A percentile compares a stretch with the other conserved stretches of the same genome.
Evolutionary conservation across 2,329 filamentous ascomycete species (phyloP).

Genomic region (Chaetomium sp.): DNA sequence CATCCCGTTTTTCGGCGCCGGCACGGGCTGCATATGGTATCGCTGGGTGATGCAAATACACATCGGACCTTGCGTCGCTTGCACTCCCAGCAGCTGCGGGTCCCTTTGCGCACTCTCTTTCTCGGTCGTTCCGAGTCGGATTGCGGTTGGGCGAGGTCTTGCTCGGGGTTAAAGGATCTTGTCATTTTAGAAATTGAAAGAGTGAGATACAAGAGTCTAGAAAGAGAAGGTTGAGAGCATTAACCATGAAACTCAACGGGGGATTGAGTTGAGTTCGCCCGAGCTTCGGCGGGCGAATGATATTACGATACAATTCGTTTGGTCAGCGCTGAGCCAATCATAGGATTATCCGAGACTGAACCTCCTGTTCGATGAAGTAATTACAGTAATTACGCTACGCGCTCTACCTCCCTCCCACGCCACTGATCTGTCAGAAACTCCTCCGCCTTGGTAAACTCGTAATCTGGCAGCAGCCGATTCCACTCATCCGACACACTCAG

Average conservation of each 20-base stretch:
- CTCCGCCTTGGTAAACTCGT: conserved; percentile 27
- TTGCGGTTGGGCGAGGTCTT: not conserved
- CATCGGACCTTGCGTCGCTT: conserved; percentile 49
- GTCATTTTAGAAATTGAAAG: not conserved
- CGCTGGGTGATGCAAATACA: conserved; percentile 34
- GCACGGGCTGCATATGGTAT: conserved; percentile 41
- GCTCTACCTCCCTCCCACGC: conserved; percentile 13
- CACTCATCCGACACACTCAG: conserved; percentile 30
- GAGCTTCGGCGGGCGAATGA: not conserved
- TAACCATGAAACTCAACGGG: too few relatives aligned
- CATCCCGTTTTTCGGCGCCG: conserved; percentile 37
- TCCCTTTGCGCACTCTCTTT: conserved; percentile 46
- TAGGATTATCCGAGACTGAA: too few relatives aligned
- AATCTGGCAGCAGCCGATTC: conserved; percentile 32
- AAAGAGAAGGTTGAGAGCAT: too few relatives aligned
- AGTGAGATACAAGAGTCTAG: not conserved
- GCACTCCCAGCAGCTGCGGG: conserved; percentile 53
- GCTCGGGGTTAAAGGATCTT: too few relatives aligned
- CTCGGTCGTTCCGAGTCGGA: not conserved
- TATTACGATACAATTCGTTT: not conserved
- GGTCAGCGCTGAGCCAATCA: not conserved
- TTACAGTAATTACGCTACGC: too few relatives aligned
- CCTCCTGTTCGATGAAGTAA: too few relatives aligned
- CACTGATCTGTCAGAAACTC: conserved; percentile 27
- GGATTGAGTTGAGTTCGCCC: not conserved